Conservation (phyloP, 306 rosid species). For the Gastrolobium villosum region DNA sequence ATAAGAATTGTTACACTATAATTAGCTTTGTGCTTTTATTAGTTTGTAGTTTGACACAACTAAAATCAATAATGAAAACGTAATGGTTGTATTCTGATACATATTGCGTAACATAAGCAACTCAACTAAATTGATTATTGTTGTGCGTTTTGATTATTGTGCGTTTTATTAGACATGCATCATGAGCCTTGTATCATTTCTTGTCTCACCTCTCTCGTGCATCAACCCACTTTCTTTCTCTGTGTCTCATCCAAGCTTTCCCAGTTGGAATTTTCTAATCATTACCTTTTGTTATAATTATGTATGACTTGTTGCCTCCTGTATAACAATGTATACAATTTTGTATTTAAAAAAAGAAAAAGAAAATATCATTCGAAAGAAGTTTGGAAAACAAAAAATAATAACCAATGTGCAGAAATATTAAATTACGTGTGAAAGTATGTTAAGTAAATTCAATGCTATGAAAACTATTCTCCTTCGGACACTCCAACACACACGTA, state of each 20-base stretch:
- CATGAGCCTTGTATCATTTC: slow-evolving; percentile 75
- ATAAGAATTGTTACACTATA: too few species aligned
- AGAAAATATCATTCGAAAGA: background rate
- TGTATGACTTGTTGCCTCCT: too few species aligned
- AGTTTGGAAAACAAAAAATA: background rate
- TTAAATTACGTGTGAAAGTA: background rate
- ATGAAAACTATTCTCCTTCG: background rate
- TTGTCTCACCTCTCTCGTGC: slow-evolving; percentile 71
- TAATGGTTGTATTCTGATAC: too few species aligned
- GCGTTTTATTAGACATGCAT: slow-evolving; percentile 76
- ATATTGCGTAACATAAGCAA: too few species aligned
- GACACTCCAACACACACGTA: too few species aligned
- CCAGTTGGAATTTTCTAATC: slow-evolving; percentile 48
- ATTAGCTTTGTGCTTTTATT: too few species aligned
- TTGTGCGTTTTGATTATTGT: slow-evolving; percentile 46
- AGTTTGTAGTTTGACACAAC: too few species aligned
- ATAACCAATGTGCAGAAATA: background rate
- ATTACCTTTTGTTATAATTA: background rate
- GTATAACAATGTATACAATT: too few species aligned
- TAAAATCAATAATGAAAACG: too few species aligned
- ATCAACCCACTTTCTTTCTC: slow-evolving; percentile 32
- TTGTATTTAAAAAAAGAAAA: too few species aligned
- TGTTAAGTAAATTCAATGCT: background rate
- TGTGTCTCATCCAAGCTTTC: slow-evolving; percentile 34
- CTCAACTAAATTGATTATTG: too few species aligned